These are phyloP conservation scores for Albophoma yamanashiensis DNA, from an alignment of 2,329 filamentous ascomycete species.

Conservation along the genomic window DNA sequence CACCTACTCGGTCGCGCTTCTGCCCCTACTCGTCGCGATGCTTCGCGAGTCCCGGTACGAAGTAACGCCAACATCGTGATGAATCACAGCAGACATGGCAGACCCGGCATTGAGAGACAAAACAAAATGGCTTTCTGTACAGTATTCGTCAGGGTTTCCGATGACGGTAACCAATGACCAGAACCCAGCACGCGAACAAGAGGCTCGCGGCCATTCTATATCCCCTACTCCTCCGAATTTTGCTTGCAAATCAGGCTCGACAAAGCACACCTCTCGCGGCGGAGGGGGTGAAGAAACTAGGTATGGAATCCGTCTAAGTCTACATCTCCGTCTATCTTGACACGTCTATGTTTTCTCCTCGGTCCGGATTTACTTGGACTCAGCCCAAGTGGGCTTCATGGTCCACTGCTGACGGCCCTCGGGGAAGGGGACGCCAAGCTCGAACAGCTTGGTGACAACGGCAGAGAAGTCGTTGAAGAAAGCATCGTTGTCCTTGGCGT, in stretches of 20 bases:
- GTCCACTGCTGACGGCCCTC: slow-evolving; percentile 45
- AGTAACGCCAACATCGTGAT: background rate
- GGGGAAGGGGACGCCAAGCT: slow-evolving; percentile 85
- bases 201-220: background rate
- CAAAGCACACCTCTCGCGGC: background rate
- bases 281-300: background rate
- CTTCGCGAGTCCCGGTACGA: background rate
- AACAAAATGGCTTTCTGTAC: background rate
- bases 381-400: slow-evolving; percentile 47
- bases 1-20: background rate
- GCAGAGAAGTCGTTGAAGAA: slow-evolving; percentile 92
- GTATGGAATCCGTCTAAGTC: background rate
- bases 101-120: background rate
- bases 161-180: background rate
- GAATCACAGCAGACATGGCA: background rate
- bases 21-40: background rate
- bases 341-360: background rate
- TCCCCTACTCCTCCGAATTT: background rate
- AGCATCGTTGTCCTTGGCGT: slow-evolving; percentile 78
- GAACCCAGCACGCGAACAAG: background rate
- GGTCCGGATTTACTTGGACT: slow-evolving; percentile 13
- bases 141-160: background rate
- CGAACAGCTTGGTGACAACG: slow-evolving; percentile 73
- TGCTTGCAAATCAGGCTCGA: background rate
- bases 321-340: background rate